Conservation (phyloP, 1,139 yeast species). For the Suhomyces bokatorum region DNA sequence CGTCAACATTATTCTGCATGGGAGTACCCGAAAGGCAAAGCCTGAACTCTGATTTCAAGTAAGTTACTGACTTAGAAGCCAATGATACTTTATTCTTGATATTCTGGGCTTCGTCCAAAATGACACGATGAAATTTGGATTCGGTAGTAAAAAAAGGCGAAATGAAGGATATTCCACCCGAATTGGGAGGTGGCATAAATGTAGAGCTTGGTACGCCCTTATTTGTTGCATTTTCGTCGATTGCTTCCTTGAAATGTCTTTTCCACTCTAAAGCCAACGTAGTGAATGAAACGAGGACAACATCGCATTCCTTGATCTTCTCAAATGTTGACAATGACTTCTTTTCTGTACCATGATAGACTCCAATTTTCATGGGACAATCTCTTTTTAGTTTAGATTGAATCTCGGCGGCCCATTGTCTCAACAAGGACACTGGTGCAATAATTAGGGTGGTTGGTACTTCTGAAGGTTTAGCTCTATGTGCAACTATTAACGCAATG, state of each 20-base stretch:
- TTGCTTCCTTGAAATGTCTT: slow-evolving; percentile 50
- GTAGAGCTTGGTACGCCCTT: slow-evolving; percentile 20
- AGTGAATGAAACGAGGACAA: slow-evolving; percentile 76
- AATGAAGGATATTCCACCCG: slow-evolving; percentile 47
- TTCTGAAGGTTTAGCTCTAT: slow-evolving; percentile 38
- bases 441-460: slow-evolving; percentile 68
- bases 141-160: slow-evolving; percentile 70
- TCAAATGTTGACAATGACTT: slow-evolving; percentile 39
- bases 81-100: slow-evolving; percentile 75
- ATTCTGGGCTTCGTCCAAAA: slow-evolving; percentile 89
- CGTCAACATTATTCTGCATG: slow-evolving; percentile 82
- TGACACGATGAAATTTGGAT: slow-evolving; percentile 62
- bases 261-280: slow-evolving; percentile 71
- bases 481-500: slow-evolving; percentile 64
- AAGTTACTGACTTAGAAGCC: slow-evolving; percentile 66
- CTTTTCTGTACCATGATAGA: slow-evolving; percentile 61
- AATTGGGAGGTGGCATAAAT: slow-evolving; percentile 38
- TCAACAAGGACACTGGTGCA: slow-evolving; percentile 80
- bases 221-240: slow-evolving; percentile 12
- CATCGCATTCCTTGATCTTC: slow-evolving; percentile 60
- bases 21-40: slow-evolving; percentile 96
- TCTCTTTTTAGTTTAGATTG: slow-evolving; percentile 56
- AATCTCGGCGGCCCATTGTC: slow-evolving; percentile 85
- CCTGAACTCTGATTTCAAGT: slow-evolving; percentile 53
- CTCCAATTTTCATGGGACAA: slow-evolving; percentile 47